Evolutionary conservation across 208 protist species (phyloP), one percentile per base, ranked within the genome.

Genomic region (Borovskyia barvae): DNA sequence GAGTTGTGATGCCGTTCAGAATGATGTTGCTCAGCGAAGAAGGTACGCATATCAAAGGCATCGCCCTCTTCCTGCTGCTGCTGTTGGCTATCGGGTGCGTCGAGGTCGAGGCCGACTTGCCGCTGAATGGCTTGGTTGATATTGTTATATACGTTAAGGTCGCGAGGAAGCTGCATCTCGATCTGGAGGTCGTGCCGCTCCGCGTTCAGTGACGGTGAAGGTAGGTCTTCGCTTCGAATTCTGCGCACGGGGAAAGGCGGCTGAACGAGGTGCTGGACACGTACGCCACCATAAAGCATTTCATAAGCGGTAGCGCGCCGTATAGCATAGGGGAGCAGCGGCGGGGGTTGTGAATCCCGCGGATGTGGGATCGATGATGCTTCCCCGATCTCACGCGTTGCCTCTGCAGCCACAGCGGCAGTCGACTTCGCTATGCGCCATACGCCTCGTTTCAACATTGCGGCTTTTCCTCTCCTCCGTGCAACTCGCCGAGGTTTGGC

Each of bases 281-380:
- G 77, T 7, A 82, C 73, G 14, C 87, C 87, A 24, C 87, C 87
- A 71, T 92, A 90, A 1, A 94, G 59, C 80, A 94, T 82, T 39
- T 92, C 82, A 29, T 47, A 72, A 9, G 81, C 82, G 0, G 87
- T 75, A 0, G 87, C 72, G 14, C 72, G 69, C 1, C 80, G 79
- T 29, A 94, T 53, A 1, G 78, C 66, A 65, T 94, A 94, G 0
- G 84, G 82, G 14, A 94, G 66, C 8, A 94, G 71, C 11, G 85
- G 58, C 28, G 39, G 32, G n/a, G n/a, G 63, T 36, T 4, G 63
- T 41, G 3, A 54, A 40, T 36, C 24, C 24, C 35, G 47, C 1
- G 0, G 36, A 17, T 36, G 59, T 32, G 40, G 17, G 60, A 39
- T 8, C 14, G 35, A 8, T 26, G 4, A 12, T 22, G 5, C n/a